phyloP scores from a whole-genome alignment of 139 green algal species.

The Desmodesmus armatus region DNA sequence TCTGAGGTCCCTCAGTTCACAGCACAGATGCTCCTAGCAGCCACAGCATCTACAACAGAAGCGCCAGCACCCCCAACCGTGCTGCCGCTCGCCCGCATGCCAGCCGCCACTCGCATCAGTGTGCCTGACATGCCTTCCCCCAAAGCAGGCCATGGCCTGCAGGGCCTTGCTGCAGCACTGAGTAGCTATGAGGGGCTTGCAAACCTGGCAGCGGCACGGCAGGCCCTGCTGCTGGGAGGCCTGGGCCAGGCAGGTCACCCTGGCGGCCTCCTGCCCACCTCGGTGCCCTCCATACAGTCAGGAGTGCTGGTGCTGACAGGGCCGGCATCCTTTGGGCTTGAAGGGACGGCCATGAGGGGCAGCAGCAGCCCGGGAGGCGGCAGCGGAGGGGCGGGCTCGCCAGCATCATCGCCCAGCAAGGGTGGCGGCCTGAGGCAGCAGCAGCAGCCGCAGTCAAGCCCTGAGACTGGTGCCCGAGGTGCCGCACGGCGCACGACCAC shows the following conservation, averaged over 20 bases:
- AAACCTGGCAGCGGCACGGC: background rate
- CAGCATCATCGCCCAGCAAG: background rate
- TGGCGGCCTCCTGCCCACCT: background rate
- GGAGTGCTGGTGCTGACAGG: constrained; percentile 38
- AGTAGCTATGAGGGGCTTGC: background rate
- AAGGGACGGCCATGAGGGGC: constrained; percentile 10
- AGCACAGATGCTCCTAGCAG: background rate
- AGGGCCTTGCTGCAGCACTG: no score
- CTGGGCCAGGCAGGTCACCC: background rate
- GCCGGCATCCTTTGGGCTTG: constrained; percentile 18
- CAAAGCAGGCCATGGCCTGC: no score
- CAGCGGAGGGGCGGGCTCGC: background rate
- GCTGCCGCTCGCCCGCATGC: background rate
- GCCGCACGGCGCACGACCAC: no score
- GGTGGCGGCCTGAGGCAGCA: background rate
- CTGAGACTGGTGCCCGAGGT: no score
- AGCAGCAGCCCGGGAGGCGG: background rate
- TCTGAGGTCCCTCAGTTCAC: background rate
- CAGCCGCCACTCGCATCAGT: background rate
- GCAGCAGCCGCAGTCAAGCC: no score
- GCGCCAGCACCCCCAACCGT: background rate
- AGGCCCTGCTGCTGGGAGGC: background rate
- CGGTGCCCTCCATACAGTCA: constrained; percentile 37
- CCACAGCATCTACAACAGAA: background rate
- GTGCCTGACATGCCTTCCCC: background rate